Evolutionary conservation across 108 stramenopile genomes (phyloP).

Genomic region (Skeletonema marinoi): DNA sequence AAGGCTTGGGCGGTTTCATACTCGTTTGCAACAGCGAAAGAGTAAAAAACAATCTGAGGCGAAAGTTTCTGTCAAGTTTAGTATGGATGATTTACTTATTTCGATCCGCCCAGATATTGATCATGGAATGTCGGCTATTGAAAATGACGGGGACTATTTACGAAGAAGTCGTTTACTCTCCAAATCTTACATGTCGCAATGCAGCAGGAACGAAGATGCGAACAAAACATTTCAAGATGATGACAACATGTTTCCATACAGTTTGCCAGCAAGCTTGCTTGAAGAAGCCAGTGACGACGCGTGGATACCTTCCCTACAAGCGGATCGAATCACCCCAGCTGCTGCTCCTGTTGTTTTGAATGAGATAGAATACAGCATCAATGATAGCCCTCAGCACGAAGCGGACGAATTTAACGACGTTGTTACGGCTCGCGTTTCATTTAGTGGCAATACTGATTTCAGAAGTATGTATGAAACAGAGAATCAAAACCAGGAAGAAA

Average conservation of each 20-base stretch:
- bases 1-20: neutral
- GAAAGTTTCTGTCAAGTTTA: constrained; percentile 15
- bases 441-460: neutral
- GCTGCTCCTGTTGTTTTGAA: neutral
- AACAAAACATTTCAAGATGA: neutral
- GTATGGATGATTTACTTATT: constrained; percentile 22
- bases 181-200: neutral
- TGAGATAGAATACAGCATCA: neutral
- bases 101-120: constrained; percentile 44
- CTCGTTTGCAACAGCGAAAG: neutral
- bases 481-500: neutral
- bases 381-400: neutral
- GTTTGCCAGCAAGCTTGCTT: constrained; percentile 25
- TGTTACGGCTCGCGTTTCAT: neutral
- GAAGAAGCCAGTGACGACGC: constrained; percentile 35
- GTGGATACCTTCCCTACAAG: constrained; percentile 21
- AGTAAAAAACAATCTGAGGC: neutral
- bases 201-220: neutral
- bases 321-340: neutral
- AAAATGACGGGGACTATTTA: neutral
- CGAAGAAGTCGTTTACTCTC: neutral
- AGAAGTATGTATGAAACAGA: neutral
- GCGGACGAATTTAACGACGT: neutral
- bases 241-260: constrained; percentile 10
- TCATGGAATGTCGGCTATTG: neutral